Evolutionary conservation across 192 early-diverging fungal genomes (phyloP), one percentile per base, ranked within the genome.

Genomic region (Coemansia sp.): DNA sequence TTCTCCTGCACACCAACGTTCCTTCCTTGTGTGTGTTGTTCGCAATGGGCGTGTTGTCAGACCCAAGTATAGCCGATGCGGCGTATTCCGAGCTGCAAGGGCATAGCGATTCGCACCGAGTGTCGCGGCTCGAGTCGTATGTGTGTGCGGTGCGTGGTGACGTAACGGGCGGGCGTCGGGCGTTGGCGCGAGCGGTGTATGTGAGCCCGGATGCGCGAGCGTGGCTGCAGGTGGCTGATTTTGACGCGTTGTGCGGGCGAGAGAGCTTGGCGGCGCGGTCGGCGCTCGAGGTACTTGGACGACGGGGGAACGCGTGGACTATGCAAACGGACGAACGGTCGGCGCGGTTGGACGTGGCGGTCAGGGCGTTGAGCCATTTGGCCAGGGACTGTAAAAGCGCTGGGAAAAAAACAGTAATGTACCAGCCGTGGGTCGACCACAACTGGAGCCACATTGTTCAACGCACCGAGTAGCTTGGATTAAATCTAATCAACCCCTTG

Each of bases 21-120:
- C 56, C 67, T 1, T 66, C 69, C 2, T 70, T 83, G 20, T 34
- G 68, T 1, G 58, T 76, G 11, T 68, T 83, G 55, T 76, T 77
- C 48, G 82, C 78, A 28, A 69, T 83, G n/a, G 77, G 68, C 2
- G 17, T 81, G 49, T 51, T 73, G 40, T 58, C 69, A n/a, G 82
- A 83, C 15, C 63, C 17, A 24, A 66, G 70, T 5, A 56, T 83
- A 20, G 31, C 77, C 4, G 59, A 54, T 0, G 82, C 78, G 0
- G 56, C 71, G 3, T 55, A 68, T 26, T 36, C 64, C 0, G 74
- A 77, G 59, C 68, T 83, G 23, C 36, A 40, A 25, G 24, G 18
- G 17, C 58, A 53, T 7, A 21, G 12, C 24, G 72, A 71, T n/a
- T 36, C 57, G 2, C 69, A 58, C 36, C 10, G 17, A 0, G 26